These are phyloP conservation scores for Ceratorhiza oryzae-sativae DNA, from an alignment of 1,284 basidiomycete genomes.

Conservation along the genomic window DNA sequence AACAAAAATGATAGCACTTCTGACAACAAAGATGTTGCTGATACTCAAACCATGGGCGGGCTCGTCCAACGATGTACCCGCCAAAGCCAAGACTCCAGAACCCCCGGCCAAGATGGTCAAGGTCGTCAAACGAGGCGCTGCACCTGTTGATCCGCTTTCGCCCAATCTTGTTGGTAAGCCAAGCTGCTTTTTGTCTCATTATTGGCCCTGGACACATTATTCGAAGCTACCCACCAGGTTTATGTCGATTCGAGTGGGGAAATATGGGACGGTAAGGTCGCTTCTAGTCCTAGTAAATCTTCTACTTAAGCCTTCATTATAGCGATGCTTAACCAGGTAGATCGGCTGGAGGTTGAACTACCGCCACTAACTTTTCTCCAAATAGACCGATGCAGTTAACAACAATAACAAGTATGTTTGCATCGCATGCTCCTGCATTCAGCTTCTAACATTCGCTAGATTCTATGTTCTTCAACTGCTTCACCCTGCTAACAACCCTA, in stretches of 20 bases:
- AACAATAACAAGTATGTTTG: constrained; percentile 27
- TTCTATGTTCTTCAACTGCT: constrained; percentile 70
- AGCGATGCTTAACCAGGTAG: constrained; percentile 65
- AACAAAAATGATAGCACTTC: constrained; percentile 45
- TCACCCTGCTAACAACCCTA: constrained; percentile 57
- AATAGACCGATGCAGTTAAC: constrained; percentile 31
- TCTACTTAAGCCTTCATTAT: background rate
- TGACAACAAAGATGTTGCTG: constrained; percentile 42
- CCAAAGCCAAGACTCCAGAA: constrained; percentile 22
- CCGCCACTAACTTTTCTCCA: background rate
- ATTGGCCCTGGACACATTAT: background rate
- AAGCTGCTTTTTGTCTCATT: background rate
- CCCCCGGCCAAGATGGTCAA: constrained; percentile 44
- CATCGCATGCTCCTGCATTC: too few relatives aligned
- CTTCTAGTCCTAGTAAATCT: background rate
- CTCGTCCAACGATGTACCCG: constrained; percentile 46
- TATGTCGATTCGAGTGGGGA: constrained; percentile 55
- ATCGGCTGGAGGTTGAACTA: background rate
- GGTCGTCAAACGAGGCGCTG: constrained; percentile 65
- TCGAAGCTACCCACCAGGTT: constrained; percentile 63
- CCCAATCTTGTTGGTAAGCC: constrained; percentile 57
- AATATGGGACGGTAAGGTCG: constrained; percentile 61
- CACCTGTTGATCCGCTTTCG: constrained; percentile 64
- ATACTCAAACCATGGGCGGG: constrained; percentile 46
- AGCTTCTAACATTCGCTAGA: background rate